phyloP scores from a whole-genome alignment of 257 asterid species.

The Phtheirospermum japonicum region DNA sequence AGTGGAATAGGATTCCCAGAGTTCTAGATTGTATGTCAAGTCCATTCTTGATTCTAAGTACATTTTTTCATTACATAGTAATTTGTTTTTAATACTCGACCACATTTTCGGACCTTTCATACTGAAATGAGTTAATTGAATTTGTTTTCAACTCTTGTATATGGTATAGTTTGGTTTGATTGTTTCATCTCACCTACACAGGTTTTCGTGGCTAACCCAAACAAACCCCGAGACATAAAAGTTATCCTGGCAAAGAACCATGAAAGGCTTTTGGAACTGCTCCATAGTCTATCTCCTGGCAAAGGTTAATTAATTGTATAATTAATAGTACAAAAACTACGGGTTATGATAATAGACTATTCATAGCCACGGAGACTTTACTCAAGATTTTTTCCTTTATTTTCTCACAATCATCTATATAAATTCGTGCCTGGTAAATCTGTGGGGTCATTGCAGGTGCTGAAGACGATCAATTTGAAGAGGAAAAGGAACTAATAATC shows the following conservation, averaged over 20 bases:
- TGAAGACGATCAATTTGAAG: conserved; percentile 93
- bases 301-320: conserved; percentile 50
- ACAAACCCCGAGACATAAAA: conserved; percentile 88
- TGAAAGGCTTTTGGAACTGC: conserved; percentile 70
- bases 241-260: conserved; percentile 81
- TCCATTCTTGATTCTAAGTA: conserved; percentile 13
- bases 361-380: background rate
- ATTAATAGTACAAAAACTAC: background rate
- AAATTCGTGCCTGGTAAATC: conserved; percentile 15
- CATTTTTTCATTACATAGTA: conserved; percentile 6
- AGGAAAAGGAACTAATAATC: conserved; percentile 81
- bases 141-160: conserved; percentile 12
- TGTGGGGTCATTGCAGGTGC: conserved; percentile 51
- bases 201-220: conserved; percentile 99
- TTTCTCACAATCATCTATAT: conserved; percentile 1
- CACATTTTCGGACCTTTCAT: conserved; percentile 15
- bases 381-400: conserved; percentile 16
- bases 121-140: conserved; percentile 15
- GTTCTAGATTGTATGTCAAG: conserved; percentile 3
- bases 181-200: conserved; percentile 38
- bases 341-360: background rate
- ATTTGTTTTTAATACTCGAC: background rate
- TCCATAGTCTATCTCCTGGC: conserved; percentile 68
- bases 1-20: conserved; percentile 6
- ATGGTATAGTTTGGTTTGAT: conserved; percentile 14